phyloP scores from a whole-genome alignment of 2,329 filamentous ascomycete species.

The Aspergillus pseudotamarii region DNA sequence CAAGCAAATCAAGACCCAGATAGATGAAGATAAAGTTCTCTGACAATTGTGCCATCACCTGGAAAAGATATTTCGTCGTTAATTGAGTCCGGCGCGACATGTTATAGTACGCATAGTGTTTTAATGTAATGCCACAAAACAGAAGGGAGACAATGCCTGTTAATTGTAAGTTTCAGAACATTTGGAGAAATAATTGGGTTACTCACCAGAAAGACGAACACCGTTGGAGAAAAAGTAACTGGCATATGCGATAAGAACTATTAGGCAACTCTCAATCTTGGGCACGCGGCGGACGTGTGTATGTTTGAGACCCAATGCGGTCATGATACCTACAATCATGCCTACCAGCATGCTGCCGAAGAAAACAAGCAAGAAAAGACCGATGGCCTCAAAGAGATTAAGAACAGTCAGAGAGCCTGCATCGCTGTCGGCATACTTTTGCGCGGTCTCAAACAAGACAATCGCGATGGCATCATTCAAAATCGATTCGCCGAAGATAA shows the following conservation, averaged over 20 bases:
- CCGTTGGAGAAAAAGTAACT: constrained; percentile 98
- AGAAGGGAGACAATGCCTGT: constrained; percentile 93
- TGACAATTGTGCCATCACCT: constrained; percentile 88
- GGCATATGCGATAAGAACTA: constrained; percentile 91
- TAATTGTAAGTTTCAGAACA: constrained; percentile 15
- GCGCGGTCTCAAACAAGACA: constrained; percentile 96
- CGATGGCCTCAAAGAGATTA: constrained; percentile 86
- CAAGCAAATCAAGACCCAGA: constrained; percentile 90
- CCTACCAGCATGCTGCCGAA: constrained; percentile 92
- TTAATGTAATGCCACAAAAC: constrained; percentile 97
- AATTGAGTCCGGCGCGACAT: constrained; percentile 98
- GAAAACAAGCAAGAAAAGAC: constrained; percentile 94
- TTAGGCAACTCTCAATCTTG: constrained; percentile 94
- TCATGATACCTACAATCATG: constrained; percentile 80
- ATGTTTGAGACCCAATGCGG: constrained; percentile 88
- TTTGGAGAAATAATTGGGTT: not conserved
- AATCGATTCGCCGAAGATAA: constrained; percentile 98
- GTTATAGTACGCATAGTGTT: constrained; percentile 99
- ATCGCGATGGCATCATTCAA: constrained; percentile 98
- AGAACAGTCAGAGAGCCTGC: constrained; percentile 71
- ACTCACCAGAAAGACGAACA: constrained; percentile 88
- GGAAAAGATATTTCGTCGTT: constrained; percentile 97
- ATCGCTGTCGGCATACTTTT: constrained; percentile 80
- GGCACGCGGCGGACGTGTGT: constrained; percentile 90
- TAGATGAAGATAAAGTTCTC: constrained; percentile 99